Evolutionary conservation across 176 grass and related monocot species (phyloP), one percentile per base, ranked within the genome.

Genomic region (Pontederia crassipes): DNA sequence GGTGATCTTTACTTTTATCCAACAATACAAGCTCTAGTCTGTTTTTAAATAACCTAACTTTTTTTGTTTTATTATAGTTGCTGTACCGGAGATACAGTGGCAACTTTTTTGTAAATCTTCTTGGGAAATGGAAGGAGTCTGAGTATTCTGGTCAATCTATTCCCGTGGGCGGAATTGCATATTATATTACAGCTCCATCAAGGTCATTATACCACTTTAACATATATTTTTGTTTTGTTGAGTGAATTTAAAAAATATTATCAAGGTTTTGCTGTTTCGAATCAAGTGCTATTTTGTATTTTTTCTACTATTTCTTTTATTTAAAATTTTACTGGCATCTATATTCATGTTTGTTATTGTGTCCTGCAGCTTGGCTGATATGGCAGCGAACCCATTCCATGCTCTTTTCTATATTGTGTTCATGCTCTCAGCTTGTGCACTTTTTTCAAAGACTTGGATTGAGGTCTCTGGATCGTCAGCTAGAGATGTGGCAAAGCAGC

Each of bases 11-110:
- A 8, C 27, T 29, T 49, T n/a, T 74, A 14, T 27, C 50, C 17
- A 16, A 4, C 35, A 48, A n/a, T 57, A 13, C n/a, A 27, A 1
- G 12, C 6, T 47, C 47, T 27, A 26, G 12, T 48, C 4, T 10
- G 1, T 73, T 57, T 15, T 13, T 65, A 9, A 55, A 45, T 29
- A 57, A 56, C 32, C 46, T 65, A 40, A 10, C 16, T 4, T 16
- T 2, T 40, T 13, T 27, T 1, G 9, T 62, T 28, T 26, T 29
- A 45, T 17, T 74, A 29, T 52, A 74, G 72, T 8, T 49, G 52
- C 1, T 74, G 50, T 65, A 49, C 50, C 8, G 55, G 72, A 75
- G 57, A 9, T 75, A 74, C 15, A 27, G 72, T 75, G 72, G 45
- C 64, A 57, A 65, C 57, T 47, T 26, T 48, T 46, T 65, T 26